Evolutionary conservation across 352 stramenopile genomes (phyloP), one percentile per base, ranked within the genome.

Genomic region (Phytophthora pini): DNA sequence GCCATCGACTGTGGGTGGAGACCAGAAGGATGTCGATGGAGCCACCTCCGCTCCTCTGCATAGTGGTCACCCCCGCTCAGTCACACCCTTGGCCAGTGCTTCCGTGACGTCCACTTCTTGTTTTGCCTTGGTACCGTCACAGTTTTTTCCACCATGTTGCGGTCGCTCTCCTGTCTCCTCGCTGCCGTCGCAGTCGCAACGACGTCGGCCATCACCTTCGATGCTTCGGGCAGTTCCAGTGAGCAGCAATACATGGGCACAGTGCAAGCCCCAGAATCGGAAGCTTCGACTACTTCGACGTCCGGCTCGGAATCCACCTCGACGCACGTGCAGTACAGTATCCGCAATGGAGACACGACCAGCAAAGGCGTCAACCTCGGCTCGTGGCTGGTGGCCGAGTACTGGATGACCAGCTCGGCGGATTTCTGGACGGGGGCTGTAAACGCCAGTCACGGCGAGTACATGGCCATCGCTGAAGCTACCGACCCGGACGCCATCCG

Each of bases 291-390:
- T 24, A 56, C 48, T 65, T 61, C 57, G 43, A 64, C 26, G 1
- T 61, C 56, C 24, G 31, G 9, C 12, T 53, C 54, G 26, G 46
- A 34, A 11, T 60, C 54, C 24, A 54, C 47, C 3, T 60, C 52
- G 4, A 56, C 38, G 4, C 86, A 94, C 54, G 56, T 94, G 4
- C 76, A 90, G 65, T 69, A 72, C 32, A 60, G 66, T 26, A 93
- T 95, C 61, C 84, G 84, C 46, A 65, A 66, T 20, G 87, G 84
- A 2, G 52, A 61, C 10, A 74, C 75, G 4, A 70, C 56, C 13
- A 84, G 72, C 52, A 79, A 79, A 48, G 87, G 82, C 22, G 87
- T 93, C 34, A 93, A 93, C 60, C 72, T 95, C 31, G 87, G 87
- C 17, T 77, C 76, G 17, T 95, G 87, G 84, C 80, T 93, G 31